phyloP scores from a whole-genome alignment of 768 basidiomycete species.

The Mycena haematopus region DNA sequence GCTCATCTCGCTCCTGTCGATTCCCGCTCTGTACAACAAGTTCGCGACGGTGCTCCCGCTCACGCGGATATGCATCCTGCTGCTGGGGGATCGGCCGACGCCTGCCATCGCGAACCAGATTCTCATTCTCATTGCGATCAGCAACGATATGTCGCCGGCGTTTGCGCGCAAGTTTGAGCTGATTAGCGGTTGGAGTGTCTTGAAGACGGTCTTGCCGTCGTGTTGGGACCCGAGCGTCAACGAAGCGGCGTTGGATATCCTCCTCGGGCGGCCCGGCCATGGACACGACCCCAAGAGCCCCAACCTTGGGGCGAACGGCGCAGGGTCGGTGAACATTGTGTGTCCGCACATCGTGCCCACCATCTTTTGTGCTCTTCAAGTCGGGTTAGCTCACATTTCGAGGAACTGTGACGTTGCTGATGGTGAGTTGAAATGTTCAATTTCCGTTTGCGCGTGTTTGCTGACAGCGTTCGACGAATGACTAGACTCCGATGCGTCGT shows the following conservation, averaged over 20 bases:
- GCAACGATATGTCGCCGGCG: constrained; percentile 58
- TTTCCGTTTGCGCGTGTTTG: constrained; percentile 10
- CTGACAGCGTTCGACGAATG: constrained; percentile 24
- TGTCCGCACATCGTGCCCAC: constrained; percentile 78
- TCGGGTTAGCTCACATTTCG: constrained; percentile 53
- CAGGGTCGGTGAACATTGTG: constrained; percentile 41
- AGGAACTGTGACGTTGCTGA: constrained; percentile 40
- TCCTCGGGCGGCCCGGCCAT: constrained; percentile 57
- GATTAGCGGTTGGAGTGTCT: constrained; percentile 81
- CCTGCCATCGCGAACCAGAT: constrained; percentile 65
- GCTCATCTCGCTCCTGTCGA: constrained; percentile 66
- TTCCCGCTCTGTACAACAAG: constrained; percentile 64
- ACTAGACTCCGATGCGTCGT: constrained; percentile 30
- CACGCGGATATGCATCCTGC: constrained; percentile 77
- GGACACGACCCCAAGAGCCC: constrained; percentile 33
- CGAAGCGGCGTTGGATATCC: constrained; percentile 68
- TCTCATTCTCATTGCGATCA: constrained; percentile 62
- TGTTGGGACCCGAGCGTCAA: constrained; percentile 77
- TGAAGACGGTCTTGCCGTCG: constrained; percentile 70
- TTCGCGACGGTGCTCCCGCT: constrained; percentile 79
- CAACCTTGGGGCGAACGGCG: constrained; percentile 7
- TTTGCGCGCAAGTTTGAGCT: constrained; percentile 87
- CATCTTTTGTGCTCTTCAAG: constrained; percentile 72
- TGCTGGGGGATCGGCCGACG: constrained; percentile 79
- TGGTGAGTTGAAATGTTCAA: constrained; percentile 34